A percentile compares a stretch with the other conserved stretches of the same genome.
phyloP scores from a whole-genome alignment of 2,329 filamentous ascomycete species.

The Fusarium virguliforme region DNA sequence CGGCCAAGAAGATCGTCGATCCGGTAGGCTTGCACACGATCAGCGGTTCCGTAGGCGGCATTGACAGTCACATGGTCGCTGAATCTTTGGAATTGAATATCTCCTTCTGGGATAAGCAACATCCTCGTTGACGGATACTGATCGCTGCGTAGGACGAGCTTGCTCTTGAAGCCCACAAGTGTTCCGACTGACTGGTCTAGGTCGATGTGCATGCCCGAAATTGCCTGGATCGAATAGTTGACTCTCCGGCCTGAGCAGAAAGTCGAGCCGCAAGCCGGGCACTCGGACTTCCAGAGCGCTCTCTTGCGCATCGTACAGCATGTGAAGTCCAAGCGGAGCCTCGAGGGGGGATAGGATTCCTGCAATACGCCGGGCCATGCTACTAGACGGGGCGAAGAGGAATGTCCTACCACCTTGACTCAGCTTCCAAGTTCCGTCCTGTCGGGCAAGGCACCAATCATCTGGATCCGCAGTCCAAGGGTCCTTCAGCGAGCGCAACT shows the following conservation, averaged over 20 bases:
- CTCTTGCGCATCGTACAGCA: neutral
- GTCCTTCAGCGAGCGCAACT: conserved; percentile 52
- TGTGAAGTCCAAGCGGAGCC: conserved; percentile 14
- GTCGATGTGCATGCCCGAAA: conserved; percentile 39
- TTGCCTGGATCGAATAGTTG: conserved; percentile 23
- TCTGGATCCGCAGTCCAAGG: conserved; percentile 48
- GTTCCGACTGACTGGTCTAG: conserved; percentile 32
- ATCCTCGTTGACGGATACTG: conserved; percentile 50
- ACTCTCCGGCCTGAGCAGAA: conserved; percentile 2
- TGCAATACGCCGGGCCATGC: neutral
- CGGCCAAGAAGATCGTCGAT: conserved; percentile 67
- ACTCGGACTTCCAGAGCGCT: conserved; percentile 3
- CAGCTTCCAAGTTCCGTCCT: conserved; percentile 43
- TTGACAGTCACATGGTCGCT: conserved; percentile 56
- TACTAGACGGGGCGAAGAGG: conserved; percentile 5
- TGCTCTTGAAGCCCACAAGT: conserved; percentile 33
- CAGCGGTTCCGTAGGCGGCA: conserved; percentile 49
- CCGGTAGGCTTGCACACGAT: conserved; percentile 60
- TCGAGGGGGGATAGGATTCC: conserved; percentile 25
- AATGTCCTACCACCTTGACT: neutral
- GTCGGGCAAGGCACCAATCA: conserved; percentile 42
- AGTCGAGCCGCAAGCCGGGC: conserved; percentile 46
- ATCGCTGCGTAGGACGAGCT: conserved; percentile 61
- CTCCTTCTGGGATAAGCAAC: conserved; percentile 59
- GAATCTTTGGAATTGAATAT: neutral